Conservation (phyloP, 2,329 filamentous ascomycete species). For the Ceratocystiopsis brevicomis region DNA sequence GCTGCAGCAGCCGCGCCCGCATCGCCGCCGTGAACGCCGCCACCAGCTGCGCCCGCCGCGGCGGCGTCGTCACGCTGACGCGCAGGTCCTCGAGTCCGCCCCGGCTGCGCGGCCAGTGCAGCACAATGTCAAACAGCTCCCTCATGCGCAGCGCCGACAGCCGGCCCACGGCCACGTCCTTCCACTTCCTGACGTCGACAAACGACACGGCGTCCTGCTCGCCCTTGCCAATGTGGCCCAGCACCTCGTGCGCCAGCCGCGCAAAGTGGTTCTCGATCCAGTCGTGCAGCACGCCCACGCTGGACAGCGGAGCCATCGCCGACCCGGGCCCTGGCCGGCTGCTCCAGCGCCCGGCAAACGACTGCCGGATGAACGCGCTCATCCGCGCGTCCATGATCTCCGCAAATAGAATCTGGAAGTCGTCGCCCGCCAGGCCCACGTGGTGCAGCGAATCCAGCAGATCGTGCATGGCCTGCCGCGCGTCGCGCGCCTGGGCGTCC, state of each 20-base stretch:
- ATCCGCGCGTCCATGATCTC: constrained; percentile 51
- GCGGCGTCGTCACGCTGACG: constrained; percentile 47
- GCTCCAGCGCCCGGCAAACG: constrained; percentile 46
- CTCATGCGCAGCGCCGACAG: constrained; percentile 50
- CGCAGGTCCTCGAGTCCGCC: constrained; percentile 59
- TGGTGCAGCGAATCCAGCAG: constrained; percentile 40
- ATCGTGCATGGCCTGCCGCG: constrained; percentile 30
- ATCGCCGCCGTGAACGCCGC: constrained; percentile 48
- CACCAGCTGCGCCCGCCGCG: constrained; percentile 50
- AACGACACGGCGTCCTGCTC: constrained; percentile 23
- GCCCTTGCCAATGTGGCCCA: constrained; percentile 21
- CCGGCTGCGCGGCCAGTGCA: constrained; percentile 52
- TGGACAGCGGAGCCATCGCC: constrained; percentile 11
- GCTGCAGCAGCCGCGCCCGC: constrained; percentile 49
- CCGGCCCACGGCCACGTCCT: constrained; percentile 47
- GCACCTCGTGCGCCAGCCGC: constrained; percentile 42
- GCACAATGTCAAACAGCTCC: constrained; percentile 62
- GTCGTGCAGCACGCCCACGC: constrained; percentile 37
- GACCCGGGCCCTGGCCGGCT: not conserved
- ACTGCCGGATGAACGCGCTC: constrained; percentile 39
- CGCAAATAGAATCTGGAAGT: constrained; percentile 52
- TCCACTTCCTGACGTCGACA: constrained; percentile 47
- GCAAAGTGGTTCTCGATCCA: constrained; percentile 54
- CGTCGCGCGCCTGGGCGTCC: constrained; percentile 15
- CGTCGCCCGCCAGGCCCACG: constrained; percentile 50